These are phyloP conservation scores for Hordeum pubiflorum DNA, from an alignment of 202 grass and related monocot genomes.

Conservation along the genomic window DNA sequence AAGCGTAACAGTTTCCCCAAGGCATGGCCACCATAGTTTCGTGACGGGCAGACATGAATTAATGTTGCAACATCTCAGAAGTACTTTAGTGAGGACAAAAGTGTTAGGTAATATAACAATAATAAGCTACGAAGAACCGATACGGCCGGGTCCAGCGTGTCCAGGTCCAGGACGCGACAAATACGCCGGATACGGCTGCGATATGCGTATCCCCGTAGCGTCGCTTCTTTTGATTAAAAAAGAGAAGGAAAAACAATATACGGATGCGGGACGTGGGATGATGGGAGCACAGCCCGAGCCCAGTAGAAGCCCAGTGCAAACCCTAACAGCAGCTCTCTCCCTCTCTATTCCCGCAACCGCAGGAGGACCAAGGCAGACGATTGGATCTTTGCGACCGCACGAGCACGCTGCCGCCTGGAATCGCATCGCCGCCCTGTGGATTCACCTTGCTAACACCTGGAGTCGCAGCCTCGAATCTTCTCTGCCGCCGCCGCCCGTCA, in stretches of 20 bases:
- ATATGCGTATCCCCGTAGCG: neutral
- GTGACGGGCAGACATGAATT: neutral
- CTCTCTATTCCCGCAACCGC: neutral
- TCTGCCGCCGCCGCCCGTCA: no score
- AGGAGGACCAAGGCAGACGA: neutral
- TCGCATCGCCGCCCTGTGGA: neutral
- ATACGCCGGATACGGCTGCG: neutral
- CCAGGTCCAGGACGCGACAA: neutral
- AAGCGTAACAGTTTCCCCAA: neutral
- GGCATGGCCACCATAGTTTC: neutral
- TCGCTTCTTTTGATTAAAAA: neutral
- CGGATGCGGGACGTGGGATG: neutral
- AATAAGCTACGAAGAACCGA: neutral
- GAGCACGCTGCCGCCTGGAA: neutral
- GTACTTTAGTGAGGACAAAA: neutral
- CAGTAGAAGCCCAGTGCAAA: neutral
- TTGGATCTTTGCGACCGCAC: neutral
- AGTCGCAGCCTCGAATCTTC: neutral
- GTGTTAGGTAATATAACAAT: neutral
- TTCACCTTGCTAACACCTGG: neutral
- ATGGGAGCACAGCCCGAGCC: neutral
- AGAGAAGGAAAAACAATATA: no score
- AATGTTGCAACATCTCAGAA: slow-evolving; percentile 14
- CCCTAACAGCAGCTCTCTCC: neutral
- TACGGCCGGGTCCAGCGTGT: neutral